Percentiles rank a stretch among this genome's conserved stretches.
These are phyloP conservation scores for Yarrowia sp. DNA, from an alignment of 805 yeast genomes.

Conservation along the genomic window DNA sequence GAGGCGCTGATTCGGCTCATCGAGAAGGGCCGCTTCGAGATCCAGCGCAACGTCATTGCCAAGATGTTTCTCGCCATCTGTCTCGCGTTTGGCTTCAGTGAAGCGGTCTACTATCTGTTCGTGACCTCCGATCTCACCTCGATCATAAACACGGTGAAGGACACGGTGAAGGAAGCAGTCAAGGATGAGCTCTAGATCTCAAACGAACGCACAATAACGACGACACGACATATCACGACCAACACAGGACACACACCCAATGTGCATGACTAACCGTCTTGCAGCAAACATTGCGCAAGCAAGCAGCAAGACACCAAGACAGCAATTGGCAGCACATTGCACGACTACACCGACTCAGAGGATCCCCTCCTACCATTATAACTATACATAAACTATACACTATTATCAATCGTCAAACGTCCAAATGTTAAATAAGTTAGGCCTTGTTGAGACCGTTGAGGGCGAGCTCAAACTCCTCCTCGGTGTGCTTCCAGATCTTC, in stretches of 20 bases:
- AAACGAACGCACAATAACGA: too few relatives aligned
- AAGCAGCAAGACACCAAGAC: too few relatives aligned
- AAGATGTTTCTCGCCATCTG: slow-evolving; percentile 1
- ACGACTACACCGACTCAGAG: too few relatives aligned
- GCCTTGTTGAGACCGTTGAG: slow-evolving; percentile 23
- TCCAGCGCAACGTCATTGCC: slow-evolving; percentile 1
- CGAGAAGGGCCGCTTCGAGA: neutral
- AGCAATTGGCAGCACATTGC: too few relatives aligned
- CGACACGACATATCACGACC: too few relatives aligned
- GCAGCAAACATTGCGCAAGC: too few relatives aligned
- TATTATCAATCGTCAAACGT: neutral
- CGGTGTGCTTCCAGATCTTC: slow-evolving; percentile 34
- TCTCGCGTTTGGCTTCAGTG: neutral
- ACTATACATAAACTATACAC: too few relatives aligned
- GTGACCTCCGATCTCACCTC: neutral
- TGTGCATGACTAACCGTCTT: too few relatives aligned
- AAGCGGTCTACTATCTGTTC: slow-evolving; percentile 1
- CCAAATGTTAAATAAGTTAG: neutral
- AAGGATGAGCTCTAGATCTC: slow-evolving; percentile 1
- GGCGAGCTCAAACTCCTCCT: slow-evolving; percentile 31
- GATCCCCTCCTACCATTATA: too few relatives aligned
- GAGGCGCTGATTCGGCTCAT: neutral
- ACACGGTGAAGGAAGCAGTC: too few relatives aligned
- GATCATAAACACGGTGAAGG: neutral
- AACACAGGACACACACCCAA: too few relatives aligned